Base-by-base conservation (phyloP, 1,284 basidiomycete genomes). In the Malassezia equina region DNA sequence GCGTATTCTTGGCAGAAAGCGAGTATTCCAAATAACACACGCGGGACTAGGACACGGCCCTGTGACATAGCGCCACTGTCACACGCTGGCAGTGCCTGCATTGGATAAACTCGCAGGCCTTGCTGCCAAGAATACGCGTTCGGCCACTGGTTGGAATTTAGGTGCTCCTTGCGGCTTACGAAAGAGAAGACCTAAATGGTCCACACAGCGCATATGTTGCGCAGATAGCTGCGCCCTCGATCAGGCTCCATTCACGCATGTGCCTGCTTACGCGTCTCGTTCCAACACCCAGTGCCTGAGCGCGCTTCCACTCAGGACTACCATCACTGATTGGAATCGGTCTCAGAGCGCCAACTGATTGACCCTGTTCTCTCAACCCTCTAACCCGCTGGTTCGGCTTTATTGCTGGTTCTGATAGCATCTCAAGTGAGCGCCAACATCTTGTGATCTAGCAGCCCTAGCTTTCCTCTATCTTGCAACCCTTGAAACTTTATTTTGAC, bases 351-450 rank as follows among this genome's bases (percentile, higher is more conserved):
- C 41, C 41, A 43, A 43, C 41, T 43, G 24, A 17, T n/a, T 8
- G 23, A 27, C 41, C 24, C 13, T 43, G 27, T 24, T 41, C 23
- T 19, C 33, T 34, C 19, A n/a, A 13, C n/a, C 24, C 23, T 32
- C 13, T 39, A 36, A 15, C 39, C 51, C 51, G 43, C 51, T 50
- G 44, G 43, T 46, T 52, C 41, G 51, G 51, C 45, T 46, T 19
- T 19, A 27, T 52, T 27, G 21, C 19, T 21, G n/a, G 24, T 28
- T 23, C 32, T 27, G 25, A 27, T 28, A 21, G 15, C 43, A 27
- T 39, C 11, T 25, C 25, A 56, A 56, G 54, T 51, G 54, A 51
- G 54, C 54, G 54, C 54, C 54, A 48, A 56, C 48, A 43, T 47
- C 45, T 56, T 33, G 24, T n/a, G 19, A 39, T 19, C 19, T 29